A percentile compares a stretch with the other conserved stretches of the same genome.
Evolutionary conservation across 495 filamentous ascomycete species (phyloP).

Genomic region (Penicillium turbatum): DNA sequence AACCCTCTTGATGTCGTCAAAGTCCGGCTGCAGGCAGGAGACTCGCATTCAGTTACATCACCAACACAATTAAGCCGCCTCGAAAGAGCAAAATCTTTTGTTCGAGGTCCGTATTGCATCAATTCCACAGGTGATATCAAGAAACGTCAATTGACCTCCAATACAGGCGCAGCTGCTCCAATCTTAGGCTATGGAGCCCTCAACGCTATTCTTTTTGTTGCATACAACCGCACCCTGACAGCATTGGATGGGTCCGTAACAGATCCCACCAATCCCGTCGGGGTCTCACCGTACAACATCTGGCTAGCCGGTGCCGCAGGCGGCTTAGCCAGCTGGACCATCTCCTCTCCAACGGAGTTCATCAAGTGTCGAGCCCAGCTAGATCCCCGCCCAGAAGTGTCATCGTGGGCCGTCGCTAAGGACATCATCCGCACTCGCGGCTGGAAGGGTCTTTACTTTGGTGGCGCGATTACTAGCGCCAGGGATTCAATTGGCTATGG

Average conservation of each 20-base stretch:
- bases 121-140: neutral
- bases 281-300: conserved; percentile 43
- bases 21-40: conserved; percentile 68
- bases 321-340: conserved; percentile 73
- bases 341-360: conserved; percentile 81
- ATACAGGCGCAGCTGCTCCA: conserved; percentile 67
- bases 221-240: conserved; percentile 72
- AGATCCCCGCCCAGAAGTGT: conserved; percentile 33
- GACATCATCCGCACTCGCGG: conserved; percentile 59
- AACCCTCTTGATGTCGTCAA: conserved; percentile 87
- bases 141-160: conserved; percentile 2
- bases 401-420: conserved; percentile 58
- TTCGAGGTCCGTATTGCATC: conserved; percentile 38
- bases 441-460: conserved; percentile 67
- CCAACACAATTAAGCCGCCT: conserved; percentile 32
- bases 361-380: conserved; percentile 82
- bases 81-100: conserved; percentile 42
- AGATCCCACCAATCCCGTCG: conserved; percentile 37
- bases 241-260: conserved; percentile 46
- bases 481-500: conserved; percentile 85
- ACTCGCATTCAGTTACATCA: conserved; percentile 21
- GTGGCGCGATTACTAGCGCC: conserved; percentile 71
- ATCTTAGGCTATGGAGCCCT: conserved; percentile 84
- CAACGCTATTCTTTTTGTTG: conserved; percentile 80
- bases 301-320: conserved; percentile 74